Base-by-base conservation (phyloP, 345 rosid genomes). In the Acer campestre region DNA sequence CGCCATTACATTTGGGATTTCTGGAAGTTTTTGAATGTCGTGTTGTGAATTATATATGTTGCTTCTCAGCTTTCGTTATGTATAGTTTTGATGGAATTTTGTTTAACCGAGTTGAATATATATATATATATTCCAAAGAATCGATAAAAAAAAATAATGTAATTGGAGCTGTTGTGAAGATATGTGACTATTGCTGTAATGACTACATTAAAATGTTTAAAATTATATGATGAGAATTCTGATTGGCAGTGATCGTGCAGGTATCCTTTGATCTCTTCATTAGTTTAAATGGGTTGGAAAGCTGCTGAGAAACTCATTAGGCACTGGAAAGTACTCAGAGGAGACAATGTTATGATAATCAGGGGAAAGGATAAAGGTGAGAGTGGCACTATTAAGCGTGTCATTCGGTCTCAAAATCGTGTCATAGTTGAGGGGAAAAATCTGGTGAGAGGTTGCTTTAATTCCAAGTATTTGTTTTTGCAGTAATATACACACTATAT, bases 271-370 rank as follows among this genome's bases (percentile, higher is more conserved):
- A 75, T 65, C 49, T 7, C 71, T n/a, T 42, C 53, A 46, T 35
- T 13, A 53, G 55, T 29, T 56, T 55, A 17, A 76, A 95, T 96
- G 98, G 99, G 98, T 75, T 96, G 97, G 99, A 94, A 96, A 85
- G 98, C 99, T 38, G 99, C 99, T 67, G 95, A 94, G 88, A 96
- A 92, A 75, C 97, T 96, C 59, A 92, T 96, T 75, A 87, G 92
- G 86, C 95, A 96, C 86, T 96, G 99, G 99, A 96, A 91, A 87
- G 55, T 96, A 67, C 92, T 96, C 27, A 85, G 97, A 77, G 99
- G 99, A 63, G 99, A 96, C 79, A 91, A 92, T 83, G 98, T 87
- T 68, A 87, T 89, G 89, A 89, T 87, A 46, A 89, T 77, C 31
- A 84, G 90, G 71, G 92, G 90, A 22, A 89, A 89, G 82, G 92